Evolutionary conservation across 192 early-diverging fungal species (phyloP).

Genomic region (Rhizophagus clarus): DNA sequence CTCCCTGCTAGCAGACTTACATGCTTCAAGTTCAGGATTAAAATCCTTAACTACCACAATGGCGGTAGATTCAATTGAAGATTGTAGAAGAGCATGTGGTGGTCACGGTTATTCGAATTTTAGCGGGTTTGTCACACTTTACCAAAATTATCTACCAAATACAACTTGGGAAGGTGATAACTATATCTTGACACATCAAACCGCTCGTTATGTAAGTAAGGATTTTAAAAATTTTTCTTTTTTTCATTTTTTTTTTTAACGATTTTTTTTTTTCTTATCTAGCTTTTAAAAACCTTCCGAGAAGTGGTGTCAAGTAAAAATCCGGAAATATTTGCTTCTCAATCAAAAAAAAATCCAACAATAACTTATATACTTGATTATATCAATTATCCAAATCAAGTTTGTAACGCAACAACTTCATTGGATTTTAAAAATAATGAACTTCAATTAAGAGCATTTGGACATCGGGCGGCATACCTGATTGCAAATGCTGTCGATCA

Average conservation of each 20-base stretch:
- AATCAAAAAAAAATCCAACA: not conserved
- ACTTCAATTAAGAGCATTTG: slow-evolving; percentile 69
- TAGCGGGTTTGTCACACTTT: slow-evolving; percentile 69
- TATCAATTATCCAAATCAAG: slow-evolving; percentile 53
- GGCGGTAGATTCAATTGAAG: slow-evolving; percentile 71
- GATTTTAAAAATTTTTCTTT: not conserved
- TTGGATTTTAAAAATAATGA: slow-evolving; percentile 60
- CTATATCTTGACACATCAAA: slow-evolving; percentile 86
- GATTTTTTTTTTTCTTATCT: not conserved
- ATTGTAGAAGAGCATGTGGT: slow-evolving; percentile 72
- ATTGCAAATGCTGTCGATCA: slow-evolving; percentile 62
- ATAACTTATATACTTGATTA: slow-evolving; percentile 33
- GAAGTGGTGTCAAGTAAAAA: not conserved
- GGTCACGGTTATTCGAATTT: slow-evolving; percentile 79
- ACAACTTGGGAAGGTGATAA: slow-evolving; percentile 87
- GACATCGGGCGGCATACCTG: slow-evolving; percentile 72
- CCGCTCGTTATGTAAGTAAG: slow-evolving; percentile 68
- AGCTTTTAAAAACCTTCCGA: slow-evolving; percentile 7
- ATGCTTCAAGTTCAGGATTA: slow-evolving; percentile 73
- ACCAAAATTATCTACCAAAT: slow-evolving; percentile 71
- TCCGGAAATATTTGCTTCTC: not conserved
- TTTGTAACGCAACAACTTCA: slow-evolving; percentile 45
- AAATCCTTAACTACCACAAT: slow-evolving; percentile 75
- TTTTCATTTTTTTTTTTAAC: not conserved
- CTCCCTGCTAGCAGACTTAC: slow-evolving; percentile 69